Conservation (phyloP, 768 basidiomycete genomes). For the Sarcodon sp. region DNA sequence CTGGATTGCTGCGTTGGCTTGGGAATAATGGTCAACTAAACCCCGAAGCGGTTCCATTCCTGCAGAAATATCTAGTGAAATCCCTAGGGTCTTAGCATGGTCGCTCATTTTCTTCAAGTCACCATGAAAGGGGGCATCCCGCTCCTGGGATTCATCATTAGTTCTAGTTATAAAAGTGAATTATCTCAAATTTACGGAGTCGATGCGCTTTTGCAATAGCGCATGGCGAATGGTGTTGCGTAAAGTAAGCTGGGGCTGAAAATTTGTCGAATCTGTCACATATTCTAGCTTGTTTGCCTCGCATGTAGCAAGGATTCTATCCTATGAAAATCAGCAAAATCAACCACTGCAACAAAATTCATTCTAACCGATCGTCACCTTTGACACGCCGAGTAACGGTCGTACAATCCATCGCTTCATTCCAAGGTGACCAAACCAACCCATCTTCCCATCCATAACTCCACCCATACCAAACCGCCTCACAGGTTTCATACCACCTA, state of each 20-base stretch:
- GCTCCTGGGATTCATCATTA: neutral
- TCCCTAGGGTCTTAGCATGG: slow-evolving; percentile 11
- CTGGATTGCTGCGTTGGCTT: slow-evolving; percentile 27
- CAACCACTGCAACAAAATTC: neutral
- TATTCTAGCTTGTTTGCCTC: slow-evolving; percentile 46
- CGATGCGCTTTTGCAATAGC: slow-evolving; percentile 13
- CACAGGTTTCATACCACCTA: slow-evolving; percentile 52
- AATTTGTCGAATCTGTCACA: slow-evolving; percentile 58
- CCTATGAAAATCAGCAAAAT: slow-evolving; percentile 25
- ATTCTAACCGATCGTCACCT: slow-evolving; percentile 29
- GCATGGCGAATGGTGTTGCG: slow-evolving; percentile 61
- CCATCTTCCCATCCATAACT: slow-evolving; percentile 13
- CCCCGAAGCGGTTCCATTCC: slow-evolving; percentile 23
- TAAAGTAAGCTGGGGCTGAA: slow-evolving; percentile 57
- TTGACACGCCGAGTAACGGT: slow-evolving; percentile 53
- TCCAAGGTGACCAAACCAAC: slow-evolving; percentile 37
- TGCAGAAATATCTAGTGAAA: slow-evolving; percentile 17
- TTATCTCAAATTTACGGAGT: slow-evolving; percentile 7
- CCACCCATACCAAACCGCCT: slow-evolving; percentile 76
- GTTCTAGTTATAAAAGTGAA: neutral
- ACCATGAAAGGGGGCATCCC: neutral
- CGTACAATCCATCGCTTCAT: slow-evolving; percentile 61
- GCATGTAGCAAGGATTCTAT: slow-evolving; percentile 73
- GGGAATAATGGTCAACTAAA: slow-evolving; percentile 23
- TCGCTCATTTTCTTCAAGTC: neutral